Conservation (phyloP, 2,329 filamentous ascomycete genomes). For the Torrubiella hemipterigena region DNA sequence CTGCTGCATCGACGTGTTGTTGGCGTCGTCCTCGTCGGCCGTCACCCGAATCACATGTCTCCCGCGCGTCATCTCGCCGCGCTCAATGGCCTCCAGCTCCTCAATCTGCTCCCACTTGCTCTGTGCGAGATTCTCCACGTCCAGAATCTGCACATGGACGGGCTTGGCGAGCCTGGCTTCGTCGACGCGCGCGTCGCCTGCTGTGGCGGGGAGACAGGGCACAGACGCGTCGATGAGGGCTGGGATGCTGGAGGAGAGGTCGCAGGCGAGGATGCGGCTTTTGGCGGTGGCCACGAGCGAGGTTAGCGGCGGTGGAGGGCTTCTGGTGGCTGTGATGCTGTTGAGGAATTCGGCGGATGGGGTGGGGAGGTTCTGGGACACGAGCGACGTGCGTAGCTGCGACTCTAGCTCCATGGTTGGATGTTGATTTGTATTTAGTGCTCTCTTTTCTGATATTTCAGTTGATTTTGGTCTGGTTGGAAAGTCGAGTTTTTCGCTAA, state of each 20-base stretch:
- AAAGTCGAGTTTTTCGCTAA: too few relatives aligned
- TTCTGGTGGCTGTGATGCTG: conserved; percentile 44
- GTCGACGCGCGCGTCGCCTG: conserved; percentile 37
- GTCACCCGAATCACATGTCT: conserved; percentile 68
- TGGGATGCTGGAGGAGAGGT: conserved; percentile 50
- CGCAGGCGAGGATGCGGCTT: conserved; percentile 66
- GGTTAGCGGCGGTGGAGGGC: conserved; percentile 48
- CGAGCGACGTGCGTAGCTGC: conserved; percentile 40
- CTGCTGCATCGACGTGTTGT: conserved; percentile 17
- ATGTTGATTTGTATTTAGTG: not conserved
- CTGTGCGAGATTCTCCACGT: conserved; percentile 70
- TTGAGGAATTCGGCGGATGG: conserved; percentile 49
- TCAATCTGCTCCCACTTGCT: conserved; percentile 84
- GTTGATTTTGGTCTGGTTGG: too few relatives aligned
- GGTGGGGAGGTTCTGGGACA: conserved; percentile 40
- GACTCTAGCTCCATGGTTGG: conserved; percentile 21
- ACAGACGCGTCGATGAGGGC: conserved; percentile 31
- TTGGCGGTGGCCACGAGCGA: conserved; percentile 69
- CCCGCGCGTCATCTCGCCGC: conserved; percentile 64
- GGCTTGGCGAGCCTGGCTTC: conserved; percentile 47
- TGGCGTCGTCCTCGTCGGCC: conserved; percentile 29
- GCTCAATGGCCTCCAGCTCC: conserved; percentile 59
- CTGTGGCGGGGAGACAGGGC: conserved; percentile 38
- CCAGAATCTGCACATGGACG: conserved; percentile 69
- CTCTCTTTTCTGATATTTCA: too few relatives aligned